A percentile compares a stretch with the other conserved stretches of the same genome.
These are phyloP conservation scores for Malassezia pachydermatis DNA, from an alignment of 1,284 basidiomycete genomes.

Conservation along the genomic window DNA sequence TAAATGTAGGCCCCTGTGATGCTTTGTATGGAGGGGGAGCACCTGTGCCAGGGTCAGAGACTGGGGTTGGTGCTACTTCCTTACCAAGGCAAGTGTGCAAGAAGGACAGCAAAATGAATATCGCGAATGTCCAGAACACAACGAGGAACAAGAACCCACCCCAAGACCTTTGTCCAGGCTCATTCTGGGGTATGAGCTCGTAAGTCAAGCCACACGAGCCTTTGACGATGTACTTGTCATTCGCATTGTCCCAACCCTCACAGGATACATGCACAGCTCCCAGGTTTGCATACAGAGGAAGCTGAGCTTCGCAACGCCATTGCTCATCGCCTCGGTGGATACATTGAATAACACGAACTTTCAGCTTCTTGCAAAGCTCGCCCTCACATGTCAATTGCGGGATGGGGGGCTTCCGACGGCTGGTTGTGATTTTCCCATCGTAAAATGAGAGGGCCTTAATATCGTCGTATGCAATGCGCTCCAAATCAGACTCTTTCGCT, in stretches of 20 bases:
- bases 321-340: constrained; percentile 6
- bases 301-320: constrained; percentile 15
- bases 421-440: constrained; percentile 1
- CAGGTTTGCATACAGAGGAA: constrained; percentile 4
- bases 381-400: constrained; percentile 15
- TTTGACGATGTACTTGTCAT: constrained; percentile 9
- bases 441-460: constrained; percentile 11
- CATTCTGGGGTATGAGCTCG: constrained; percentile 1
- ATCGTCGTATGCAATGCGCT: constrained; percentile 1
- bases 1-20: background rate
- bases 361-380: background rate
- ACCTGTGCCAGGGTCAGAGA: background rate
- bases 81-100: constrained; percentile 6
- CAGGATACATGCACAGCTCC: constrained; percentile 16
- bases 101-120: constrained; percentile 11
- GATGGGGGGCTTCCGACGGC: constrained; percentile 7
- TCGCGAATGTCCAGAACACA: constrained; percentile 9
- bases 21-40: constrained; percentile 7
- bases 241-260: constrained; percentile 10
- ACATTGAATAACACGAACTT: constrained; percentile 10
- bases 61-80: background rate
- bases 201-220: constrained; percentile 13
- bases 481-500: background rate
- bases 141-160: constrained; percentile 1
- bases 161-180: background rate